These are phyloP conservation scores for Amaranthus cruentus DNA, from an alignment of 148 eudicot genomes.

Conservation along the genomic window DNA sequence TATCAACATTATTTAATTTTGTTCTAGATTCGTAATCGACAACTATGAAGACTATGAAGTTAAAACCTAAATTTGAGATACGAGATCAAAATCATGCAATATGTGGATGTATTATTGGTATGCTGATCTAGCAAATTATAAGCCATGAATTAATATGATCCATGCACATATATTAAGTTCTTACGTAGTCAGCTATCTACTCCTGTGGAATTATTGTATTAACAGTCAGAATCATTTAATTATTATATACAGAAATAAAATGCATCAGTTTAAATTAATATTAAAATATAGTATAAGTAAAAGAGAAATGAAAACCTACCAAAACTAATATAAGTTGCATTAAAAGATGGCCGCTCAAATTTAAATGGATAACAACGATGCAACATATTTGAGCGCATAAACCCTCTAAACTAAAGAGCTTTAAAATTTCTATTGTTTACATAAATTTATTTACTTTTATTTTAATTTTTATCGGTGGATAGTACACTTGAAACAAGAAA, in stretches of 20 bases:
- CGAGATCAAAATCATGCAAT: conserved; percentile 7
- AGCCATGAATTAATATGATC: background rate
- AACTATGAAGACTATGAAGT: background rate
- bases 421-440: no score
- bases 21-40: no score
- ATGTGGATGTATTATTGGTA: conserved; percentile 13
- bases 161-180: conserved; percentile 22
- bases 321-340: background rate
- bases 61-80: conserved; percentile 6
- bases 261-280: background rate
- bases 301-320: conserved; percentile 2
- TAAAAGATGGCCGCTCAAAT: background rate
- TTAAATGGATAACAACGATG: background rate
- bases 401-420: no score
- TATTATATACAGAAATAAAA: background rate
- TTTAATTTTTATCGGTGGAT: background rate
- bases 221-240: conserved; percentile 15
- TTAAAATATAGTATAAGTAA: background rate
- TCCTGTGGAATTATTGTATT: conserved; percentile 15
- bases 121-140: background rate
- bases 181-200: conserved; percentile 31
- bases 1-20: no score
- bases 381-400: background rate
- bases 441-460: no score
- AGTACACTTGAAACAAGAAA: conserved; percentile 14